phyloP scores from a whole-genome alignment of 768 basidiomycete genomes.

The Lactarius evosmus region DNA sequence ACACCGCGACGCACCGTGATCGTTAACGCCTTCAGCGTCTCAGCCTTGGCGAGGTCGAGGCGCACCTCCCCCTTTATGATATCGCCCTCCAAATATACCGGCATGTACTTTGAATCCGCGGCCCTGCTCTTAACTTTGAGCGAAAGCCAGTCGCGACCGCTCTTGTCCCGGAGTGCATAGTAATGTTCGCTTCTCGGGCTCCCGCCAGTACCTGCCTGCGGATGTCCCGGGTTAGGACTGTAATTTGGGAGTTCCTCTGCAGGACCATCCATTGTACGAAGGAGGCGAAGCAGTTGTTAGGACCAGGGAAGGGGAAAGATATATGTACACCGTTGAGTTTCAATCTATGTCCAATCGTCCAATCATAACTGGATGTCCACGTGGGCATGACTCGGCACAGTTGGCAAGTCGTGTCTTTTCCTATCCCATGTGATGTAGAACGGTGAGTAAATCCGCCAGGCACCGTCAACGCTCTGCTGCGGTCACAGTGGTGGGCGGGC shows the following conservation, averaged over 20 bases:
- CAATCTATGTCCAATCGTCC: neutral
- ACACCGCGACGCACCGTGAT: conserved; percentile 14
- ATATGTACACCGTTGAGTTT: neutral
- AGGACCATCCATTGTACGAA: neutral
- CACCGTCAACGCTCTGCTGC: neutral
- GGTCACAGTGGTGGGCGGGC: neutral
- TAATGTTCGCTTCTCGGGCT: conserved; percentile 7
- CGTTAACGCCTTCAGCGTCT: conserved; percentile 21
- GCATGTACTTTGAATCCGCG: conserved; percentile 8
- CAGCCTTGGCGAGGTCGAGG: conserved; percentile 15
- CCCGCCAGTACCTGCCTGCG: neutral
- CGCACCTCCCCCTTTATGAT: conserved; percentile 16
- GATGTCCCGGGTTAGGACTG: neutral
- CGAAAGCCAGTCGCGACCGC: conserved; percentile 15
- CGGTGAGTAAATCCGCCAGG: neutral
- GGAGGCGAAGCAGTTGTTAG: neutral
- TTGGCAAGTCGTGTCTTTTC: neutral
- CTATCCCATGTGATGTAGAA: neutral
- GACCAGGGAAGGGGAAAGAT: neutral
- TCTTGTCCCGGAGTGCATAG: conserved; percentile 5
- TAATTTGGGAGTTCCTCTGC: conserved; percentile 12
- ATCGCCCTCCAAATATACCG: conserved; percentile 23
- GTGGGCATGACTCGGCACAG: neutral
- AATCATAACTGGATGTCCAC: neutral
- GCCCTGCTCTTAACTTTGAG: conserved; percentile 23